Conservation (phyloP, 208 protist species). For the Trypanosoma rangeli region DNA sequence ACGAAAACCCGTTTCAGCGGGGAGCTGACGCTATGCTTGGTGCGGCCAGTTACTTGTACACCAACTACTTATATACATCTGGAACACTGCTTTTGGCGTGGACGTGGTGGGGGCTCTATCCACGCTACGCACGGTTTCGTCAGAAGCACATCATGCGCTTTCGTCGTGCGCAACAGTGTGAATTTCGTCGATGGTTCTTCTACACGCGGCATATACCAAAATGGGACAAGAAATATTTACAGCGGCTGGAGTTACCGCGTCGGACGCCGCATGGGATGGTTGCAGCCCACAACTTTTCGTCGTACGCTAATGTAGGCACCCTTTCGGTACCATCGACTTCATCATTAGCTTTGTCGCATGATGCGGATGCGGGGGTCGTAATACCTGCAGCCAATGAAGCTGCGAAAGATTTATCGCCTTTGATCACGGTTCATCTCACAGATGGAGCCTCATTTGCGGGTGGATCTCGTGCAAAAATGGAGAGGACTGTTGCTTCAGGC, state of each 20-base stretch:
- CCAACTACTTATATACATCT: constrained; percentile 67
- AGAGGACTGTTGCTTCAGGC: constrained; percentile 9
- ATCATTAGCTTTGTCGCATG: not conserved
- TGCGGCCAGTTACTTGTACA: constrained; percentile 32
- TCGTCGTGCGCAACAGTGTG: constrained; percentile 39
- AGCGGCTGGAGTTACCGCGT: constrained; percentile 53
- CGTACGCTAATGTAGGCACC: not conserved
- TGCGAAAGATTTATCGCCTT: not conserved
- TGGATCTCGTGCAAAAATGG: constrained; percentile 10
- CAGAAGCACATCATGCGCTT: constrained; percentile 62
- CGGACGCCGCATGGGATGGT: not conserved
- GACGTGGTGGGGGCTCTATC: constrained; percentile 63
- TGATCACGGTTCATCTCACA: constrained; percentile 6
- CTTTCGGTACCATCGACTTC: not conserved
- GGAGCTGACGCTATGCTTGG: constrained; percentile 33
- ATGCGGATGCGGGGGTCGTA: not conserved
- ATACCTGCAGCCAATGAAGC: not conserved
- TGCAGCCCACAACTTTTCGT: not conserved
- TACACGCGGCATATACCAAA: constrained; percentile 70
- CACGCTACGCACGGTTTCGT: constrained; percentile 64
- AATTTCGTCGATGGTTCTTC: constrained; percentile 62
- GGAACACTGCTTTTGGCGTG: constrained; percentile 52
- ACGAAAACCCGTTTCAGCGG: constrained; percentile 60
- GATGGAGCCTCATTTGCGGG: constrained; percentile 24
- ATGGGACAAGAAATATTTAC: constrained; percentile 69